Conservation (phyloP, 176 grass and related monocot genomes). For the Oryza rufipogon region DNA sequence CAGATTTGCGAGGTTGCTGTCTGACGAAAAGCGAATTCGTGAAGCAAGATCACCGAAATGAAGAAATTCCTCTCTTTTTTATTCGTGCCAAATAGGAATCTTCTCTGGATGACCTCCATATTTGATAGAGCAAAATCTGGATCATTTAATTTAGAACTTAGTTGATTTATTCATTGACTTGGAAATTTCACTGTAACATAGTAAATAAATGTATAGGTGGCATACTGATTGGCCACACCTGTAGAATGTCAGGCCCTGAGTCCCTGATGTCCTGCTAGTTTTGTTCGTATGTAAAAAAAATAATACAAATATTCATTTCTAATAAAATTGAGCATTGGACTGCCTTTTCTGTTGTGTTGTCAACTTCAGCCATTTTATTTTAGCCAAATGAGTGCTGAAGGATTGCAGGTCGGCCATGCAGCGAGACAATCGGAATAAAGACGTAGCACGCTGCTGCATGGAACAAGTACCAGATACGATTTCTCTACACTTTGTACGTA, state of each 20-base stretch:
- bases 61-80: conserved; percentile 26
- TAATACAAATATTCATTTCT: neutral
- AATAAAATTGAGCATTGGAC: conserved; percentile 23
- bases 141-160: neutral
- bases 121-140: neutral
- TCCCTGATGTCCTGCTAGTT: neutral
- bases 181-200: conserved; percentile 19
- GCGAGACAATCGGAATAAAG: conserved; percentile 23
- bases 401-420: neutral
- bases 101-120: conserved; percentile 19
- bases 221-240: neutral
- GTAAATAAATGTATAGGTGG: conserved; percentile 31
- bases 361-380: conserved; percentile 3
- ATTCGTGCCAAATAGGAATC: neutral
- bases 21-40: conserved; percentile 58
- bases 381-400: neutral
- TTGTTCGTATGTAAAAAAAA: conserved; percentile 23
- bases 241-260: neutral
- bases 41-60: conserved; percentile 58
- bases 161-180: conserved; percentile 32
- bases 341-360: conserved; percentile 12
- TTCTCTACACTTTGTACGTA: conserved; percentile 13
- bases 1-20: conserved; percentile 71
- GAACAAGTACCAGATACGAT: conserved; percentile 45
- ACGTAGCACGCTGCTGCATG: conserved; percentile 28